These are phyloP conservation scores for Naumovozyma dairenensis DNA, from an alignment of 805 yeast genomes.

Conservation along the genomic window DNA sequence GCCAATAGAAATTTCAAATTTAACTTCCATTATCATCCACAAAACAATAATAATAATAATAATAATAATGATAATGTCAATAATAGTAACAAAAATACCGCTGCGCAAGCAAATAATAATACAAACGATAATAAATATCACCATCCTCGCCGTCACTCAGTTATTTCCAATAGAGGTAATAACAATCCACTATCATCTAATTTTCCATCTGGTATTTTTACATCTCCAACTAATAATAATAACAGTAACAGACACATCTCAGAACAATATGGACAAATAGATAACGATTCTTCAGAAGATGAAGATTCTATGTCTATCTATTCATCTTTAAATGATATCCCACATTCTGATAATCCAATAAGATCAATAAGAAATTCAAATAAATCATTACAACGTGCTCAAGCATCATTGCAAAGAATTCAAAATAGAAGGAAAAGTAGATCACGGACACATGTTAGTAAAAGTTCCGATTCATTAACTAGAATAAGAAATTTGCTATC, in stretches of 20 bases:
- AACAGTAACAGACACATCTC: background rate
- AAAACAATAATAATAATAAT: no score
- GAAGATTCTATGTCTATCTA: conserved; percentile 62
- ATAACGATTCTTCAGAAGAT: conserved; percentile 37
- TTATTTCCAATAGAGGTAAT: no score
- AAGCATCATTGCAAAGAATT: conserved; percentile 54
- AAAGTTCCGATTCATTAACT: conserved; percentile 15
- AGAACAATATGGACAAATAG: background rate
- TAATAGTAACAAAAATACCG: no score
- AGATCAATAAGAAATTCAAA: conserved; percentile 32
- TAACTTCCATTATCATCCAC: conserved; percentile 23
- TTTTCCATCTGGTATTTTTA: no score
- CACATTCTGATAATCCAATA: conserved; percentile 28
- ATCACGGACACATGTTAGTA: conserved; percentile 30
- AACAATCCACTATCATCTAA: no score
- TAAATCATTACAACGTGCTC: conserved; percentile 52
- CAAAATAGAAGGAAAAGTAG: conserved; percentile 47
- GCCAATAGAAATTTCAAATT: conserved; percentile 26
- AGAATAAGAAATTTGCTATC: conserved; percentile 18
- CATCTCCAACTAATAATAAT: no score
- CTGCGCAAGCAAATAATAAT: no score
- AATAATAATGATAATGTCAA: no score
- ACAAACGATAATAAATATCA: no score
- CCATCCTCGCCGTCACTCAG: no score
- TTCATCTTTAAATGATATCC: conserved; percentile 38